A percentile compares a stretch with the other conserved stretches of the same genome.
These are phyloP conservation scores for Monosporascus sp. DNA, from an alignment of 2,329 filamentous ascomycete genomes.

Conservation along the genomic window DNA sequence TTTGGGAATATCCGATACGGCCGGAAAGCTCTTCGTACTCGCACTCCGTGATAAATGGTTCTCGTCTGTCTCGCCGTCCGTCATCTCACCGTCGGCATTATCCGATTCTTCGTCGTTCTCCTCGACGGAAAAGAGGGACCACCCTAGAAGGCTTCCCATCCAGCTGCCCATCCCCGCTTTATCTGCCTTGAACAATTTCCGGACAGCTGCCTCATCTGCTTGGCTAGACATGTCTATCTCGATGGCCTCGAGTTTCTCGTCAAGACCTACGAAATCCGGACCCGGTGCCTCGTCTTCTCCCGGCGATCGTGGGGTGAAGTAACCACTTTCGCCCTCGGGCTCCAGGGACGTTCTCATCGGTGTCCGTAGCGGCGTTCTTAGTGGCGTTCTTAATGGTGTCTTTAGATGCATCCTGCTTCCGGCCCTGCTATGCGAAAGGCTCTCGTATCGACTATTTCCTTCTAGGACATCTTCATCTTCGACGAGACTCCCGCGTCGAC, in stretches of 20 bases:
- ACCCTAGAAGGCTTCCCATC: conserved; percentile 54
- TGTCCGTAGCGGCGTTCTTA: background rate
- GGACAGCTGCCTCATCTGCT: conserved; percentile 55
- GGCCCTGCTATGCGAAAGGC: conserved; percentile 40
- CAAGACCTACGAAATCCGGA: conserved; percentile 59
- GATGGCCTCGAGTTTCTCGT: conserved; percentile 53
- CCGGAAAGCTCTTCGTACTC: conserved; percentile 37
- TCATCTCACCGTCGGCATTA: conserved; percentile 30
- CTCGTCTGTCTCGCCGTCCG: conserved; percentile 32
- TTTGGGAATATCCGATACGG: conserved; percentile 33
- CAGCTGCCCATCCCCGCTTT: conserved; percentile 50
- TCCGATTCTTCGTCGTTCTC: conserved; percentile 52
- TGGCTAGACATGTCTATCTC: conserved; percentile 41
- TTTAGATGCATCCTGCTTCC: conserved; percentile 38
- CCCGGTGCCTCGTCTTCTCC: conserved; percentile 34
- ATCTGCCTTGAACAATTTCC: conserved; percentile 49
- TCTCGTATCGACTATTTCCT: conserved; percentile 42
- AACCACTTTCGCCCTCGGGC: conserved; percentile 34
- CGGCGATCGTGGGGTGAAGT: conserved; percentile 29
- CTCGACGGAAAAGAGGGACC: conserved; percentile 58
- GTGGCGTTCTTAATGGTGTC: conserved; percentile 30
- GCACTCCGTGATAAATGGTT: conserved; percentile 27
- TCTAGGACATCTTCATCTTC: conserved; percentile 33
- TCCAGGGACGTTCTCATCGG: conserved; percentile 19
- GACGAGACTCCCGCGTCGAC: conserved; percentile 41